Base-by-base conservation (phyloP, 2,329 filamentous ascomycete species). In the Stachybotrys chartarum region DNA sequence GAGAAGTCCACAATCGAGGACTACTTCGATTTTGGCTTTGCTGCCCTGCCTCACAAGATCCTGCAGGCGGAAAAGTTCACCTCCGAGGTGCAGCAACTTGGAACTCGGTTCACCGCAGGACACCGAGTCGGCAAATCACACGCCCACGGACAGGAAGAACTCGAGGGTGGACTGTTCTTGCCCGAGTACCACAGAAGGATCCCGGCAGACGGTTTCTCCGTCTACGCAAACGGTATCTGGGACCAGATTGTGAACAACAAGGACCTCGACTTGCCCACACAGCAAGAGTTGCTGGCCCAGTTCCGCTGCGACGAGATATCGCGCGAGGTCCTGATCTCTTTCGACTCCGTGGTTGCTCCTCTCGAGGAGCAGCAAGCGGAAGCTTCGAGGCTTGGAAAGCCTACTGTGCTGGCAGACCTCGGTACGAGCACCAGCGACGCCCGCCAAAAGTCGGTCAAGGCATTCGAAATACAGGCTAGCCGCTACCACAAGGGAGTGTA, bases 241-340 rank as follows among this genome's bases (percentile, higher is more conserved):
- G 92, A 97, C 66, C 93, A 97, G 73, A 99, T 99, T 68, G 92
- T 96, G 64, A 89, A 93, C 77, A 99, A 99, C 80, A 99, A 99
- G 73, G 94, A 99, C 67, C 79, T 99, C 54, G 94, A 99, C 72
- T 74, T 99, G 57, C 94, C 94, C 4, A 97, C 94, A 0, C 94
- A 99, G 70, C 94, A 99, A 73, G 94, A 99, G 70, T 80, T 99
- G 50, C 81, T 99, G 54, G 94, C 94, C 11, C 94, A 99, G 70
- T 99, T 97, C 76, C 85, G 94, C 61, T 99, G 94, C 71, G 94
- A 99, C 69, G 94, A 99, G 73, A 99, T 99, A 56, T 84, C 91
- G 45, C 83, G 92, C 59, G 93, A 97, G 68, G 94, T 96, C 12
- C 78, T 96, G 56, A 74, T 91, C 47, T 80, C 78, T 2, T 99